Conservation (phyloP, 805 yeast genomes). For the Candida argentea region DNA sequence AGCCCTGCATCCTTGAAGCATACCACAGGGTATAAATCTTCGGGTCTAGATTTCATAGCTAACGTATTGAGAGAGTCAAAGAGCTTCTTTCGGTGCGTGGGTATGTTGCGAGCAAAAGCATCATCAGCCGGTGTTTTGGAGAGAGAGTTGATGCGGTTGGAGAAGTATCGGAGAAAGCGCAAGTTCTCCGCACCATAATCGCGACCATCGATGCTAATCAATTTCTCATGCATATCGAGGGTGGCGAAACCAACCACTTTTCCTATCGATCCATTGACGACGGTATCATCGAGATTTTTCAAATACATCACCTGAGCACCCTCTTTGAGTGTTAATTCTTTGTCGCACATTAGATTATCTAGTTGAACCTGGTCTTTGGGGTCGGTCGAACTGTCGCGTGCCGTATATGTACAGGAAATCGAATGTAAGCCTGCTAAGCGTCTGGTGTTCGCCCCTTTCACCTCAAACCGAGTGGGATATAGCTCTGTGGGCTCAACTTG, state of each 20-base stretch:
- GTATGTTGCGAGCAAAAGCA: constrained; percentile 10
- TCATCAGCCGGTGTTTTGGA: constrained; percentile 11
- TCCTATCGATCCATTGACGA: constrained; percentile 92
- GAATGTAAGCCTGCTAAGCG: constrained; percentile 37
- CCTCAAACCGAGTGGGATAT: constrained; percentile 80
- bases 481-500: constrained; percentile 86
- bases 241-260: constrained; percentile 48
- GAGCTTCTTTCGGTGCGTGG: constrained; percentile 15
- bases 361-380: constrained; percentile 21
- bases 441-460: constrained; percentile 58
- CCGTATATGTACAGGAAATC: constrained; percentile 29
- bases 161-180: constrained; percentile 14
- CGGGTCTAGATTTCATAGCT: constrained; percentile 13
- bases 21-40: constrained; percentile 33
- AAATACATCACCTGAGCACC: constrained; percentile 94
- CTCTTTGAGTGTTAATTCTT: constrained; percentile 51
- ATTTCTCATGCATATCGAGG: constrained; percentile 10
- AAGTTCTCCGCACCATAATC: constrained; percentile 11
- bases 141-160: constrained; percentile 10
- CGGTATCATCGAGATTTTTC: constrained; percentile 59
- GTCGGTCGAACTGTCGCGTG: constrained; percentile 21
- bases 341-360: constrained; percentile 66
- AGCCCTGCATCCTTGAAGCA: constrained; percentile 29
- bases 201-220: constrained; percentile 14
- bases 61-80: constrained; percentile 11